These are phyloP conservation scores for Aegilops sharonensis DNA, from an alignment of 176 grass and related monocot genomes.

Conservation along the genomic window DNA sequence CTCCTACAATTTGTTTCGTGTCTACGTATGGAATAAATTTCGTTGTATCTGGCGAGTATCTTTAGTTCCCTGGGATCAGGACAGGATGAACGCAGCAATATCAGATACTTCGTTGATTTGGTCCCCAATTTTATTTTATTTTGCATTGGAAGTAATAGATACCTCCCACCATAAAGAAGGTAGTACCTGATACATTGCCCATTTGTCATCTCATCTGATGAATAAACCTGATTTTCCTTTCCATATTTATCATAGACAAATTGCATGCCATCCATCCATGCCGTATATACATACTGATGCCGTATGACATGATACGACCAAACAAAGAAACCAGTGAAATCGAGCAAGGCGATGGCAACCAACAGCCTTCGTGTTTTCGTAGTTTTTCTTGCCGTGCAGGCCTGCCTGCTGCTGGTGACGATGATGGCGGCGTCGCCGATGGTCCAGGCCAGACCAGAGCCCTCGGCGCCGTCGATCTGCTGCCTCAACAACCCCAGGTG, in stretches of 20 bases:
- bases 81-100: not conserved
- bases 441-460: not conserved
- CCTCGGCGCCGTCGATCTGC: not conserved
- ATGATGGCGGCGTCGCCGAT: not conserved
- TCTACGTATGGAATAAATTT: too few relatives aligned
- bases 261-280: not conserved
- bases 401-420: not conserved
- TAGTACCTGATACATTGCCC: too few relatives aligned
- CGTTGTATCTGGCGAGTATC: too few relatives aligned
- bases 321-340: not conserved
- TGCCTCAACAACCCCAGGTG: conserved; percentile 21
- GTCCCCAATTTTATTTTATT: not conserved
- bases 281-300: not conserved
- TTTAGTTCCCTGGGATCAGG: not conserved
- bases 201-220: too few relatives aligned
- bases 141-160: not conserved
- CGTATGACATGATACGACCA: too few relatives aligned
- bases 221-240: too few relatives aligned
- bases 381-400: not conserved
- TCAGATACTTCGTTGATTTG: not conserved
- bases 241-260: not conserved
- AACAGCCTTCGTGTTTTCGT: not conserved
- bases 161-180: not conserved
- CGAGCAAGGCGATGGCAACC: not conserved
- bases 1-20: too few relatives aligned